Percentiles rank a stretch among this genome's conserved stretches.
phyloP scores from a whole-genome alignment of 768 basidiomycete genomes.

The Sarcomyxa edulis region DNA sequence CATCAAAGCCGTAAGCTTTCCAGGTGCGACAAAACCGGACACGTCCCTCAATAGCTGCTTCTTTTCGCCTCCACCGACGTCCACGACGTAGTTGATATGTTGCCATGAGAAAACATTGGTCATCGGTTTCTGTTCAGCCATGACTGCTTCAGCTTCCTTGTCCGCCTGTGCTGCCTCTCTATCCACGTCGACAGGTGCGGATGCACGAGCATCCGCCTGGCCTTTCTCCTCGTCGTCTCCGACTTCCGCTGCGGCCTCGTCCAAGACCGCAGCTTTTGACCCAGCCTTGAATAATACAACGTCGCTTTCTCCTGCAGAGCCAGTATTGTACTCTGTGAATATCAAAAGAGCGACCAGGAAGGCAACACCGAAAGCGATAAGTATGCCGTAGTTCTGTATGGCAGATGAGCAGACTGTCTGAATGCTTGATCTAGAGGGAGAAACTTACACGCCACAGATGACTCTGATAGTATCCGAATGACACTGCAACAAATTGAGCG shows the following conservation, averaged over 20 bases:
- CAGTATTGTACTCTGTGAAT: conserved; percentile 50
- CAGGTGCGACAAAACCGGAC: conserved; percentile 76
- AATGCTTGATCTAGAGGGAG: not conserved
- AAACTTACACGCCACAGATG: conserved; percentile 37
- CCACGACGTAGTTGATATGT: conserved; percentile 60
- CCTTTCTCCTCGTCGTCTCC: conserved; percentile 9
- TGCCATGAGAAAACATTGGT: conserved; percentile 81
- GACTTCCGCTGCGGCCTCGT: conserved; percentile 1
- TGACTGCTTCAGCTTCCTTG: conserved; percentile 21
- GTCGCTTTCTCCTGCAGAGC: conserved; percentile 26
- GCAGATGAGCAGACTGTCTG: too few species aligned
- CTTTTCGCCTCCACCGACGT: conserved; percentile 36
- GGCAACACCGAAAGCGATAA: conserved; percentile 56
- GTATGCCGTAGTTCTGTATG: conserved; percentile 62
- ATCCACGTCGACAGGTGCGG: conserved; percentile 6
- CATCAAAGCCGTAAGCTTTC: conserved; percentile 77
- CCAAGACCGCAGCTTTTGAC: conserved; percentile 20
- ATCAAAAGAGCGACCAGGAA: conserved; percentile 55
- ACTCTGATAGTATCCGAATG: conserved; percentile 39
- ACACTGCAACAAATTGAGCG: conserved; percentile 39
- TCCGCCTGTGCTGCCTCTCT: conserved; percentile 11
- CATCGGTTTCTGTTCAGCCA: conserved; percentile 37
- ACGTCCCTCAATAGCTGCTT: conserved; percentile 61
- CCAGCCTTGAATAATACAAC: conserved; percentile 63
- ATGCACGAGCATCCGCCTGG: not conserved